These are phyloP conservation scores for Areca catechu DNA, from an alignment of 176 grass and related monocot species.

Conservation along the genomic window DNA sequence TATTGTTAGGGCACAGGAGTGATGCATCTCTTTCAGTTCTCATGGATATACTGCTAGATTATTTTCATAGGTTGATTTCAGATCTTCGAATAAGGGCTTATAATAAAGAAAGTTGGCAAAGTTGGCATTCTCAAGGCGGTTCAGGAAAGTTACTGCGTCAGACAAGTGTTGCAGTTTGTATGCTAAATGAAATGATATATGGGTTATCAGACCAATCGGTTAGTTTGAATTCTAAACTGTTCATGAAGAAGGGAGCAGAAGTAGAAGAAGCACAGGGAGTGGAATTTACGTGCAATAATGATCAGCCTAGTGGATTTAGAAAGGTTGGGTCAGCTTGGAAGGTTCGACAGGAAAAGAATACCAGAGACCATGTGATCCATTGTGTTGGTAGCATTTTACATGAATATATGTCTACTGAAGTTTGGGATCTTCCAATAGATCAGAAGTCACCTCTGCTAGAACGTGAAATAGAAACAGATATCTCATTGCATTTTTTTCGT, in stretches of 20 bases:
- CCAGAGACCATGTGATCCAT: constrained; percentile 42
- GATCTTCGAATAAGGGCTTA: constrained; percentile 40
- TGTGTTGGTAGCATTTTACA: constrained; percentile 71
- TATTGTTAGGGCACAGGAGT: constrained; percentile 42
- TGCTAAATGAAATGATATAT: constrained; percentile 94
- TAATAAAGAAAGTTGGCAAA: constrained; percentile 33
- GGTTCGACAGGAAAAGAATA: constrained; percentile 28
- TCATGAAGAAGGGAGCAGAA: constrained; percentile 33
- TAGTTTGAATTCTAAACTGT: constrained; percentile 43
- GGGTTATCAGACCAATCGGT: constrained; percentile 71
- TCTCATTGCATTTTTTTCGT: constrained; percentile 64
- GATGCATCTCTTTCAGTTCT: constrained; percentile 45
- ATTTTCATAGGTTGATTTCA: constrained; percentile 64
- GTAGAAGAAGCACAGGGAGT: not conserved
- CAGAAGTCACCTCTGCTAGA: constrained; percentile 28
- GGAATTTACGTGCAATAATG: constrained; percentile 19
- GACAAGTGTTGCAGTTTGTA: constrained; percentile 72
- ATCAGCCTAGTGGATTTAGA: constrained; percentile 14
- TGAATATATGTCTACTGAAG: constrained; percentile 74
- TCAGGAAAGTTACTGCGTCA: constrained; percentile 55
- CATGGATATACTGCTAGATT: constrained; percentile 76
- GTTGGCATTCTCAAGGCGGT: constrained; percentile 40
- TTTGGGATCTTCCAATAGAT: constrained; percentile 78
- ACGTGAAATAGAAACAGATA: constrained; percentile 29
- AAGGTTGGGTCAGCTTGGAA: constrained; percentile 37